Base-by-base conservation (phyloP, 1,139 yeast genomes). In the Sugiyamaella xylanicola region DNA sequence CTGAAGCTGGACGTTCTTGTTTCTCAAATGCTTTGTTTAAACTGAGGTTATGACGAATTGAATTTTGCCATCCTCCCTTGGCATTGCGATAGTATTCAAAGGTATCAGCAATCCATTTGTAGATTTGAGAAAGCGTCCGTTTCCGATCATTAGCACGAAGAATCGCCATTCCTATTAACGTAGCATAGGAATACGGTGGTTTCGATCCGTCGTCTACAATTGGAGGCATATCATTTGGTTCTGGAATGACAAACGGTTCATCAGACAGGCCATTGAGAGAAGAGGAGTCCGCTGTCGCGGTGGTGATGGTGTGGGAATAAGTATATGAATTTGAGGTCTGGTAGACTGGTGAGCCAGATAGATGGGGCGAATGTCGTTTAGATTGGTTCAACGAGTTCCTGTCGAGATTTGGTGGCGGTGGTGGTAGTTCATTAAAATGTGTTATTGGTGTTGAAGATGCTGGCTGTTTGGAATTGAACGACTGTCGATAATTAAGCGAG, bases 101-200 rank as follows among this genome's bases (percentile, higher is more conserved):
- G 41, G 95, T 87, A 53, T 85, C 85, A 15, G 95, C 84, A 51
- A 93, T 95, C 99, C 99, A 93, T 63, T 78, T 81, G 74, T 93
- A 93, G 53, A 93, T 95, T 67, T 91, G 97, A 0, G 97, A 84
- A 55, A 93, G 77, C 0, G 99, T 93, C 54, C 95, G 79, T 65
- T 84, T 83, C 58, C 90, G 84, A 27, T 83, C 85, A 1, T 85
- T 84, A n/a, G 96, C 85, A 59, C 96, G 84, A 61, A 93, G 75
- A 55, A 93, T 91, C 1, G 98, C 93, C 85, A 93, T 86, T 3
- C 97, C 98, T 60, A 93, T 93, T 60, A 93, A 78, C 42, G 93
- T 86, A 7, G 99, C 99, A 69, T 93, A 93, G 3, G 97, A 89
- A 67, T 85, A 92, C 1, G 97, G 97, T 2, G 99, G 99, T 71